These are phyloP conservation scores for Auriscalpium orientale DNA, from an alignment of 768 basidiomycete species.

Conservation along the genomic window DNA sequence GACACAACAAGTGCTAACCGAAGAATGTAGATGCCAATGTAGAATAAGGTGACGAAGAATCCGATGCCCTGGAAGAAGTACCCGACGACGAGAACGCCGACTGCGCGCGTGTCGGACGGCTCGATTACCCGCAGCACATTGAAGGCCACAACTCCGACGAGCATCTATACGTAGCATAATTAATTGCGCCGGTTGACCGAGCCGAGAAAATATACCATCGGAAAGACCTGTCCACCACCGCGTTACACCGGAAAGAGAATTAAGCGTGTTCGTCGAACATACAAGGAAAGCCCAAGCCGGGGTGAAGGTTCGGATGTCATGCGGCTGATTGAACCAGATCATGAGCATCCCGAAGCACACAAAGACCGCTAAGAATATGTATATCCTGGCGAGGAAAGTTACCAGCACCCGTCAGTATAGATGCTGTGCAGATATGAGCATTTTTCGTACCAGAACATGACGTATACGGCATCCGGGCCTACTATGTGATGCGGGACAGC, in stretches of 20 bases:
- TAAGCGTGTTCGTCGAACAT: neutral
- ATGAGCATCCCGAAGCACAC: conserved; percentile 41
- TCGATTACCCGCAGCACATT: conserved; percentile 34
- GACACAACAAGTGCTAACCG: conserved; percentile 22
- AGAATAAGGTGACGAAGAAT: conserved; percentile 44
- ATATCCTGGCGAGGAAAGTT: conserved; percentile 26
- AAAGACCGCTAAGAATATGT: conserved; percentile 29
- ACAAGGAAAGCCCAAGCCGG: conserved; percentile 32
- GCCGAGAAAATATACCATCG: conserved; percentile 16
- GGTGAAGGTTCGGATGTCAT: conserved; percentile 34
- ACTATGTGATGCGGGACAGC: conserved; percentile 31
- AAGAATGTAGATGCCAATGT: conserved; percentile 42
- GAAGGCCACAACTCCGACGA: conserved; percentile 40
- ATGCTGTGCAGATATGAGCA: neutral
- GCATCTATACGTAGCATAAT: conserved; percentile 27
- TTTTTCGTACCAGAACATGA: conserved; percentile 33
- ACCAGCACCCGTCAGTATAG: too few relatives aligned
- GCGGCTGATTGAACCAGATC: conserved; percentile 43
- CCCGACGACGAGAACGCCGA: conserved; percentile 35
- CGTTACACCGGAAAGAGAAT: too few relatives aligned
- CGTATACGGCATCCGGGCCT: conserved; percentile 29
- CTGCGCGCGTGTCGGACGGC: conserved; percentile 26
- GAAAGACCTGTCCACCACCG: conserved; percentile 20
- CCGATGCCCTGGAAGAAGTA: conserved; percentile 45
- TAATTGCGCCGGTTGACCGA: conserved; percentile 1